Percentiles rank a stretch among this genome's conserved stretches.
phyloP scores from a whole-genome alignment of 345 rosid species.

The Theobroma cacao region DNA sequence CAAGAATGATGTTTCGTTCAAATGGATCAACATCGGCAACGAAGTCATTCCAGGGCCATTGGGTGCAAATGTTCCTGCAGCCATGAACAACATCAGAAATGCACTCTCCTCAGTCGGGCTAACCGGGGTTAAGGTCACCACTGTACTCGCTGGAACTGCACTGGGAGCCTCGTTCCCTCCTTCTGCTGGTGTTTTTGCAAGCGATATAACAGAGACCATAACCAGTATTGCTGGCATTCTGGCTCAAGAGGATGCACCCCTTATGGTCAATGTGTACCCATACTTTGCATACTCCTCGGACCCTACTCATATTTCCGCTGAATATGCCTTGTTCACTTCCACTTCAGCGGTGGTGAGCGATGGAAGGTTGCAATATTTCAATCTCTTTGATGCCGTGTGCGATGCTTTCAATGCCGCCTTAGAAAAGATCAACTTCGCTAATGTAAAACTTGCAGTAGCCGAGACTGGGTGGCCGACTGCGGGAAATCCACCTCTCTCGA shows the following conservation, averaged over 20 bases:
- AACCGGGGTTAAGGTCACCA: conserved; percentile 18
- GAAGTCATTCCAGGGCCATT: conserved; percentile 34
- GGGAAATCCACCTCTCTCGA: background rate
- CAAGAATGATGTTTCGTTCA: conserved; percentile 20
- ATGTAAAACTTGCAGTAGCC: background rate
- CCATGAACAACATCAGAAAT: conserved; percentile 27
- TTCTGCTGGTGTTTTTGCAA: conserved; percentile 26
- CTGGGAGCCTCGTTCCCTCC: conserved; percentile 42
- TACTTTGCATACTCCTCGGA: conserved; percentile 35
- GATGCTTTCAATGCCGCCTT: conserved; percentile 31
- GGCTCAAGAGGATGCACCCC: conserved; percentile 22
- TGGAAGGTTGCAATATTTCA: conserved; percentile 23
- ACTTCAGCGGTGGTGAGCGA: conserved; percentile 17
- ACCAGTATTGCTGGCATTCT: conserved; percentile 16
- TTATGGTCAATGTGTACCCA: conserved; percentile 39
- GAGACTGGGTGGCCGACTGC: conserved; percentile 1
- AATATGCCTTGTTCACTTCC: conserved; percentile 29
- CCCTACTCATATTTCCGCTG: conserved; percentile 20
- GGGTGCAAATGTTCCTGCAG: conserved; percentile 3
- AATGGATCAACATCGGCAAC: conserved; percentile 35
- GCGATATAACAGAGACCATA: conserved; percentile 11
- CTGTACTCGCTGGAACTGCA: conserved; percentile 9
- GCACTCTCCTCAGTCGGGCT: conserved; percentile 22
- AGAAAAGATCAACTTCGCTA: conserved; percentile 18
- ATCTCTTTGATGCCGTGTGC: conserved; percentile 35